Evolutionary conservation across 2,329 filamentous ascomycete species (phyloP).

Genomic region (Thielaviopsis ethacetica): DNA sequence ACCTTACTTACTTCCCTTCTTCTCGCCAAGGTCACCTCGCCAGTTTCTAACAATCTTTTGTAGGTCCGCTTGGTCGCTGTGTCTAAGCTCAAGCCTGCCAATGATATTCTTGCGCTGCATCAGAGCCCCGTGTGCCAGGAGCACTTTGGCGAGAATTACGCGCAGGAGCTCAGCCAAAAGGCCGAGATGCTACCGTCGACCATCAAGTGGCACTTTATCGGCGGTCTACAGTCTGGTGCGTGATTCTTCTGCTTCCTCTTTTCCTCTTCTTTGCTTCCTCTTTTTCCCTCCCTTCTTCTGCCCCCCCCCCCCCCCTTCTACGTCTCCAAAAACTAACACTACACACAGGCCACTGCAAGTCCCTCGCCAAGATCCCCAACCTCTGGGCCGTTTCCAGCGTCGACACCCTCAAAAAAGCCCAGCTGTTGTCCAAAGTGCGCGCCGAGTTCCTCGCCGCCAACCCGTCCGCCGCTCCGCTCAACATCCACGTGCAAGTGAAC

Average conservation of each 20-base stretch:
- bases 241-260: background rate
- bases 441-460: conserved; percentile 33
- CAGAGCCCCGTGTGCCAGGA: conserved; percentile 37
- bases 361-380: conserved; percentile 71
- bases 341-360: conserved; percentile 68
- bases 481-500: conserved; percentile 86
- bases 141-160: conserved; percentile 96
- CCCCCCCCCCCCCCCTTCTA: conserved; percentile 1
- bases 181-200: conserved; percentile 57
- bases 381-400: conserved; percentile 86
- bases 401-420: conserved; percentile 75
- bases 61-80: conserved; percentile 82
- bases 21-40: background rate
- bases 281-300: conserved; percentile 1
- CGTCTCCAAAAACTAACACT: conserved; percentile 2
- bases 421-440: conserved; percentile 62
- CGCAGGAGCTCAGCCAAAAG: conserved; percentile 78
- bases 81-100: conserved; percentile 86
- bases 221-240: conserved; percentile 62
- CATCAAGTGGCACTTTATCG: conserved; percentile 94
- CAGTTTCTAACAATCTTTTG: background rate
- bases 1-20: too few species aligned
- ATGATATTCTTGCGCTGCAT: conserved; percentile 77
- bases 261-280: background rate
- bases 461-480: conserved; percentile 28